Evolutionary conservation across 768 basidiomycete species (phyloP).

Genomic region (Dentipellis sp.): DNA sequence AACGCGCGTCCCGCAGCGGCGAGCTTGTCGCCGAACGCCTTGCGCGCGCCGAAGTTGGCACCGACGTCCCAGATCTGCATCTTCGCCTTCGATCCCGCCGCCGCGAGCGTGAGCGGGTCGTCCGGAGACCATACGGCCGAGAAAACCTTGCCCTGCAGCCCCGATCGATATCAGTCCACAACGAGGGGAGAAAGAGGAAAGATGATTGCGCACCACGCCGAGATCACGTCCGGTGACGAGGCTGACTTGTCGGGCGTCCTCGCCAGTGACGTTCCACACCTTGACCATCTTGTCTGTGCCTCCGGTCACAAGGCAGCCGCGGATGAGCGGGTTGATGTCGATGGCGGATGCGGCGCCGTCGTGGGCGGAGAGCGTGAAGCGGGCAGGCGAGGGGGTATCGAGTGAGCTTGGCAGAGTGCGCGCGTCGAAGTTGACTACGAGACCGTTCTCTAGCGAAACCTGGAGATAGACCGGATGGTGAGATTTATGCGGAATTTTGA

Average conservation of each 20-base stretch:
- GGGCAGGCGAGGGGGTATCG: slow-evolving; percentile 53
- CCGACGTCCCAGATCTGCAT: slow-evolving; percentile 95
- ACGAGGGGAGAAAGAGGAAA: background rate
- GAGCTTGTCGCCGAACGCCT: slow-evolving; percentile 75
- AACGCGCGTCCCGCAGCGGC: slow-evolving; percentile 59
- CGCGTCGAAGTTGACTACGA: slow-evolving; percentile 88
- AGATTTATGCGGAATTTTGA: background rate
- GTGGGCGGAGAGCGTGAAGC: slow-evolving; percentile 89
- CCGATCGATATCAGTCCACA: too few species aligned
- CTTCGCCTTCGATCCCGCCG: slow-evolving; percentile 89
- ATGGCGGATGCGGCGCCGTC: slow-evolving; percentile 84
- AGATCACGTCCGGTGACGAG: slow-evolving; percentile 84
- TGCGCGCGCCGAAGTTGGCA: slow-evolving; percentile 72
- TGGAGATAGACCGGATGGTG: slow-evolving; percentile 20
- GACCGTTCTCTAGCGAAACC: slow-evolving; percentile 93
- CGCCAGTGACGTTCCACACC: slow-evolving; percentile 85
- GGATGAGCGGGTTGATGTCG: slow-evolving; percentile 85
- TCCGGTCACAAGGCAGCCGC: slow-evolving; percentile 87
- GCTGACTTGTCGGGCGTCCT: slow-evolving; percentile 66
- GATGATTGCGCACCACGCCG: slow-evolving; percentile 58
- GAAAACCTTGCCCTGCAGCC: slow-evolving; percentile 86
- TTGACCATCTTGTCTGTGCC: slow-evolving; percentile 95
- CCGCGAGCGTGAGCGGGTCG: slow-evolving; percentile 87
- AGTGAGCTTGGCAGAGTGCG: slow-evolving; percentile 69
- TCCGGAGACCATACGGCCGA: slow-evolving; percentile 88